Conservation (phyloP, 2,329 filamentous ascomycete species). For the Pseudonectria buxi region DNA sequence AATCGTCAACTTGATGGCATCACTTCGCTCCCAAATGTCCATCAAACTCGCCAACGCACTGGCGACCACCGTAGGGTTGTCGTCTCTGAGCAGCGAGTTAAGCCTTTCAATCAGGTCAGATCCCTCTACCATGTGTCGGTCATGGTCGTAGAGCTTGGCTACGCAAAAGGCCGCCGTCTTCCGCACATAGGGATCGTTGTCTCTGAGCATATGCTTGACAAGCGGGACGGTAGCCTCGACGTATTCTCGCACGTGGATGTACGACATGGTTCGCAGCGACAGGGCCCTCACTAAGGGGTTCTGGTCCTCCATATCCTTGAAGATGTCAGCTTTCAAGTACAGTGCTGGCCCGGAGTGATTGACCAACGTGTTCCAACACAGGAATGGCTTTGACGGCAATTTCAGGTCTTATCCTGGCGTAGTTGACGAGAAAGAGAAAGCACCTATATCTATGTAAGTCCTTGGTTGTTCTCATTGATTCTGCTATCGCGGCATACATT, state of each 20-base stretch:
- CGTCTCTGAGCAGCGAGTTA: conserved; percentile 83
- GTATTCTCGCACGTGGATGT: conserved; percentile 93
- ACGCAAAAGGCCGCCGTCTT: conserved; percentile 97
- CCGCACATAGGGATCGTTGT: conserved; percentile 89
- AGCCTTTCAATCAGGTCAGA: conserved; percentile 89
- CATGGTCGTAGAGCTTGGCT: conserved; percentile 96
- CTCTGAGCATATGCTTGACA: conserved; percentile 74
- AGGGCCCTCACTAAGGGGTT: conserved; percentile 91
- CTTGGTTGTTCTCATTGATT: background rate
- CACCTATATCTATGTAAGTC: conserved; percentile 56
- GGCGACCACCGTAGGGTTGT: conserved; percentile 95
- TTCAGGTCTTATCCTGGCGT: conserved; percentile 88
- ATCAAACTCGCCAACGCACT: conserved; percentile 85
- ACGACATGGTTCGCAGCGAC: conserved; percentile 90
- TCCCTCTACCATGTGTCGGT: conserved; percentile 78
- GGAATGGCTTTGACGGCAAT: conserved; percentile 89
- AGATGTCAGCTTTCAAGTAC: conserved; percentile 8
- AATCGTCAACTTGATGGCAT: conserved; percentile 95
- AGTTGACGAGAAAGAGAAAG: conserved; percentile 96
- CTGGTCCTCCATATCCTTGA: conserved; percentile 84
- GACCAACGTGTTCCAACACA: conserved; percentile 67
- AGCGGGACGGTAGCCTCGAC: conserved; percentile 84
- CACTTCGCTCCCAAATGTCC: conserved; percentile 98
- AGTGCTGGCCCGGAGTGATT: background rate
- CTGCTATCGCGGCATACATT: conserved; percentile 57